These are phyloP conservation scores for Clarireedia paspali DNA, from an alignment of 2,329 filamentous ascomycete species.

Conservation along the genomic window DNA sequence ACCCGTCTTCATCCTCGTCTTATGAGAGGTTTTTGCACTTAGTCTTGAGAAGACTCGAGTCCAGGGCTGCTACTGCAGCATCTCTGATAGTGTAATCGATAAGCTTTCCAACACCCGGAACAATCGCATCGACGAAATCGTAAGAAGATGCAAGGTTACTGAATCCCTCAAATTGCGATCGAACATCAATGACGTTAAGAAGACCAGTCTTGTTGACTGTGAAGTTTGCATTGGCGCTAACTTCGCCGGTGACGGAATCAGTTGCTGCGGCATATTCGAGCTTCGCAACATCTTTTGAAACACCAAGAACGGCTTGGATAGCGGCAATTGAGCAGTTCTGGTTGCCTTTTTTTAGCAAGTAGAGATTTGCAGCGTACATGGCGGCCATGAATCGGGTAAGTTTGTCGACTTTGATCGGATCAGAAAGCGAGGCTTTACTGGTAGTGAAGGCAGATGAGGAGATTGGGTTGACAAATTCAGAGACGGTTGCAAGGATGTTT, in stretches of 20 bases:
- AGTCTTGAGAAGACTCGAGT: background rate
- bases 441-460: slow-evolving; percentile 23
- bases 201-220: slow-evolving; percentile 19
- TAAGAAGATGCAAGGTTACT: slow-evolving; percentile 16
- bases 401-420: slow-evolving; percentile 8
- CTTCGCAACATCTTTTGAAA: slow-evolving; percentile 17
- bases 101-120: slow-evolving; percentile 24
- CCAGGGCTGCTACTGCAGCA: slow-evolving; percentile 9
- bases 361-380: slow-evolving; percentile 26
- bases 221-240: slow-evolving; percentile 20
- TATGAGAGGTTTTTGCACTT: background rate
- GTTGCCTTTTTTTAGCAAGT: slow-evolving; percentile 14
- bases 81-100: slow-evolving; percentile 27
- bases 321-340: background rate
- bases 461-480: slow-evolving; percentile 11
- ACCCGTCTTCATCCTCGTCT: no score
- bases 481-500: background rate
- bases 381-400: slow-evolving; percentile 23
- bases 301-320: slow-evolving; percentile 14
- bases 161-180: slow-evolving; percentile 25
- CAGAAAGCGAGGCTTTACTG: slow-evolving; percentile 10
- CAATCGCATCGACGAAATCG: slow-evolving; percentile 23
- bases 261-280: slow-evolving; percentile 24
- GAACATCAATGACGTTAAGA: slow-evolving; percentile 25
- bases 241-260: slow-evolving; percentile 22